Evolutionary conservation across 2,329 filamentous ascomycete species (phyloP), one percentile per base, ranked within the genome.

Genomic region (Exophiala lecanii-corni): DNA sequence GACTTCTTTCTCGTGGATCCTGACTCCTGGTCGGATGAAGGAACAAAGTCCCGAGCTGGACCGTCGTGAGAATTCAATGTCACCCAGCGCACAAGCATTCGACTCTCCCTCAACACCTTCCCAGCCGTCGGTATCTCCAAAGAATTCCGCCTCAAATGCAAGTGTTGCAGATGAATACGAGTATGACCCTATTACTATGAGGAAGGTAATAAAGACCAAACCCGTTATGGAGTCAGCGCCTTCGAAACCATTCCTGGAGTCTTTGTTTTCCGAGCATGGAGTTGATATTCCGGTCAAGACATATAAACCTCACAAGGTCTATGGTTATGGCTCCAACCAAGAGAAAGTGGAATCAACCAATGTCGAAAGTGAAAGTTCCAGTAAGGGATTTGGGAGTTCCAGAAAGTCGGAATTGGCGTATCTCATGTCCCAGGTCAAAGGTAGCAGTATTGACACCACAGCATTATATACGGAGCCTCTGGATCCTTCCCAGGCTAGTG

Each of bases 121-220:
- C n/a, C n/a, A n/a, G n/a, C n/a, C n/a, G n/a, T n/a, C n/a, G n/a
- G n/a, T n/a, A n/a, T n/a, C n/a, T n/a, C n/a, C n/a, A n/a, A n/a
- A n/a, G n/a, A n/a, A n/a, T n/a, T n/a, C n/a, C n/a, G n/a, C n/a
- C n/a, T n/a, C n/a, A n/a, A n/a, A n/a, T n/a, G n/a, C n/a, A n/a
- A n/a, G n/a, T n/a, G n/a, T n/a, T n/a, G n/a, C 43, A 18, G 43
- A 45, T 18, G 39, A 51, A 33, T 58, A 61, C 43, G 56, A 61
- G 37, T 69, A 67, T 47, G 67, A 70, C 30, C 67, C 67, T 6
- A 64, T 70, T 23, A 65, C 59, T 42, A 64, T 65, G 21, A 60
- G 65, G 16, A 70, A 69, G 61, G 55, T 62, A 5, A 61, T 56
- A 51, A 50, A 39, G 21, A 20, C 55, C 51, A 47, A 52, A 20